Conservation (phyloP, 2,329 filamentous ascomycete genomes). For the Nannizzia gypsea region DNA sequence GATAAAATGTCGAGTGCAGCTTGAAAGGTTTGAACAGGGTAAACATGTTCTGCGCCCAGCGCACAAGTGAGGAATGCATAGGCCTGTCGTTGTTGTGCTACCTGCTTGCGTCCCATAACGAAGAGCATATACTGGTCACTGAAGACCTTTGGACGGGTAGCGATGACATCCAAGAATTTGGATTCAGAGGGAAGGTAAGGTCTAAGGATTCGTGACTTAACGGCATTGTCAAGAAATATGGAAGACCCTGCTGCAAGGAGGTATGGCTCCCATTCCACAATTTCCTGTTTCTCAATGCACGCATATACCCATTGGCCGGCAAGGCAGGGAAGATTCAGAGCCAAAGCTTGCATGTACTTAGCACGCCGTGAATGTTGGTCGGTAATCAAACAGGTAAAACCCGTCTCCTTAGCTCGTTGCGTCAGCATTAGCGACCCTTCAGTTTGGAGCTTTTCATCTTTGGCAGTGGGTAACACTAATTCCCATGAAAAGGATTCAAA, state of each 20-base stretch:
- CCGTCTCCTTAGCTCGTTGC: slow-evolving; percentile 41
- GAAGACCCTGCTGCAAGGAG: slow-evolving; percentile 78
- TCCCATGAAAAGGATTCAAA: slow-evolving; percentile 42
- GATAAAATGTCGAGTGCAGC: slow-evolving; percentile 51
- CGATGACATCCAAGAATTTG: slow-evolving; percentile 46
- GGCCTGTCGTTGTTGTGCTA: slow-evolving; percentile 53
- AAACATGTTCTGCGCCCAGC: slow-evolving; percentile 57
- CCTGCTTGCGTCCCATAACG: slow-evolving; percentile 53
- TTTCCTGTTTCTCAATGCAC: slow-evolving; percentile 49
- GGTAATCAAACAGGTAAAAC: slow-evolving; percentile 76
- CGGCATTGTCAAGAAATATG: slow-evolving; percentile 59
- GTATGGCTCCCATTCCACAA: slow-evolving; percentile 69
- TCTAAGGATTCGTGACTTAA: slow-evolving; percentile 59
- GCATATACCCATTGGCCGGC: slow-evolving; percentile 68
- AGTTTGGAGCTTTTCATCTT: background rate
- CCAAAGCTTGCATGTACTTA: slow-evolving; percentile 91
- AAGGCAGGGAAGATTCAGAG: slow-evolving; percentile 76
- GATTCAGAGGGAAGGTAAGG: slow-evolving; percentile 49
- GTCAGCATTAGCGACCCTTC: slow-evolving; percentile 42
- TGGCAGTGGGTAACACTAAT: slow-evolving; percentile 12
- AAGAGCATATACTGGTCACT: slow-evolving; percentile 56
- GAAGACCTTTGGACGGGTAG: slow-evolving; percentile 51
- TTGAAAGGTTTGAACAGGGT: slow-evolving; percentile 51
- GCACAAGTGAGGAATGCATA: slow-evolving; percentile 73
- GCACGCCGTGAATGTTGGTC: slow-evolving; percentile 74